These are phyloP conservation scores for Sporothrix sp. DNA, from an alignment of 2,329 filamentous ascomycete species.

Conservation along the genomic window DNA sequence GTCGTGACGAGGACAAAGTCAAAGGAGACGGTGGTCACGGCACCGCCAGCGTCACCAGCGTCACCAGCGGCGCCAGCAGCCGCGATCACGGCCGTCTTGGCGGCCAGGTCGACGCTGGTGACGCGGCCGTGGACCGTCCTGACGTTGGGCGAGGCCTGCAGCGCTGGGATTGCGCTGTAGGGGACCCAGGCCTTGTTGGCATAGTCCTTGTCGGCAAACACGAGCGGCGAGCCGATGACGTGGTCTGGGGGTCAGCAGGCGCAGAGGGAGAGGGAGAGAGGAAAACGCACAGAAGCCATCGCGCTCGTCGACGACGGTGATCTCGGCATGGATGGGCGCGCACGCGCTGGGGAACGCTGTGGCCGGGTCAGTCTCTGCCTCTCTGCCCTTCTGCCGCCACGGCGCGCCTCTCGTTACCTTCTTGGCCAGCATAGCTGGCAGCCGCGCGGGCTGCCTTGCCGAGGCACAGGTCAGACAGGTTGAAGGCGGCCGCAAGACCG, in stretches of 20 bases:
- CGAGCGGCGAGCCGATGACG: slow-evolving; percentile 65
- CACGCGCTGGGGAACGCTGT: neutral
- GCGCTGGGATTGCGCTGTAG: slow-evolving; percentile 55
- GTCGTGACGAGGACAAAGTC: slow-evolving; percentile 69
- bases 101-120: slow-evolving; percentile 46
- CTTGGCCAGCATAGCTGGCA: slow-evolving; percentile 18
- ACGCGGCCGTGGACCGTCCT: slow-evolving; percentile 58
- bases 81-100: slow-evolving; percentile 50
- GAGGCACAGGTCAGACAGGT: slow-evolving; percentile 55
- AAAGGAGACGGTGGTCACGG: slow-evolving; percentile 41
- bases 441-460: slow-evolving; percentile 42
- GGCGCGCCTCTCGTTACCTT: slow-evolving; percentile 3
- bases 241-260: slow-evolving; percentile 44
- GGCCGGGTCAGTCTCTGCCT: neutral
- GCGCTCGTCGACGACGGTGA: slow-evolving; percentile 68
- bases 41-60: too few relatives aligned
- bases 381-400: neutral
- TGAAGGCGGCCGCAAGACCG: slow-evolving; percentile 57
- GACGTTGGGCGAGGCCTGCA: slow-evolving; percentile 50
- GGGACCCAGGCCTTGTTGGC: slow-evolving; percentile 61
- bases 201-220: slow-evolving; percentile 53
- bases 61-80: slow-evolving; percentile 35
- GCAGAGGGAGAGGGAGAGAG: neutral
- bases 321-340: slow-evolving; percentile 45
- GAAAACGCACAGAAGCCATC: slow-evolving; percentile 63